Evolutionary conservation across 2,329 filamentous ascomycete species (phyloP).

Genomic region (Colletotrichum noveboracense): DNA sequence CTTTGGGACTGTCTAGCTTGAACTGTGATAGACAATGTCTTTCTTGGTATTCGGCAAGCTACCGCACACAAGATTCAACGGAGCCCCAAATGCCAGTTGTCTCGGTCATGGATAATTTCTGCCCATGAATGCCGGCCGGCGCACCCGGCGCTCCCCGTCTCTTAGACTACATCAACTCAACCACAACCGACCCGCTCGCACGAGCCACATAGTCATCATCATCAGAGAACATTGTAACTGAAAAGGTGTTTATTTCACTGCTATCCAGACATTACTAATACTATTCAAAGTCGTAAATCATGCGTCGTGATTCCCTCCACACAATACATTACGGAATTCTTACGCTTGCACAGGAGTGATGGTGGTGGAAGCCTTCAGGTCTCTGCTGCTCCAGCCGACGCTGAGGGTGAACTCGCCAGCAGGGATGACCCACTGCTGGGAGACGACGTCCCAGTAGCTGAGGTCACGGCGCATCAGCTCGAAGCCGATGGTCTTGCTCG

Average conservation of each 20-base stretch:
- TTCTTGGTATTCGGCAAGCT: background rate
- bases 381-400: conserved; percentile 34
- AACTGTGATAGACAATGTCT: background rate
- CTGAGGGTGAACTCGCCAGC: conserved; percentile 33
- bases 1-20: background rate
- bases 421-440: conserved; percentile 46
- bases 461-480: conserved; percentile 51
- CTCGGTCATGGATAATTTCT: background rate
- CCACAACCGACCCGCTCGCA: background rate
- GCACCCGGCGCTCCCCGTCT: background rate
- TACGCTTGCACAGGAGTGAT: conserved; percentile 15
- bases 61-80: background rate
- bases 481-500: conserved; percentile 46
- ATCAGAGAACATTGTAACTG: background rate
- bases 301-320: background rate
- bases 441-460: conserved; percentile 52
- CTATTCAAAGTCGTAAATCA: conserved; percentile 11
- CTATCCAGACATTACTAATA: conserved; percentile 16
- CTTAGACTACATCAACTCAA: background rate
- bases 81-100: background rate
- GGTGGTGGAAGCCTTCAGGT: conserved; percentile 12
- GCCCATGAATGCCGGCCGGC: background rate
- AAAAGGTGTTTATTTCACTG: background rate
- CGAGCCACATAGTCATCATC: background rate
- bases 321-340: background rate